A percentile compares a stretch with the other conserved stretches of the same genome.
phyloP scores from a whole-genome alignment of 257 asterid species.

The Lithospermum erythrorhizon region DNA sequence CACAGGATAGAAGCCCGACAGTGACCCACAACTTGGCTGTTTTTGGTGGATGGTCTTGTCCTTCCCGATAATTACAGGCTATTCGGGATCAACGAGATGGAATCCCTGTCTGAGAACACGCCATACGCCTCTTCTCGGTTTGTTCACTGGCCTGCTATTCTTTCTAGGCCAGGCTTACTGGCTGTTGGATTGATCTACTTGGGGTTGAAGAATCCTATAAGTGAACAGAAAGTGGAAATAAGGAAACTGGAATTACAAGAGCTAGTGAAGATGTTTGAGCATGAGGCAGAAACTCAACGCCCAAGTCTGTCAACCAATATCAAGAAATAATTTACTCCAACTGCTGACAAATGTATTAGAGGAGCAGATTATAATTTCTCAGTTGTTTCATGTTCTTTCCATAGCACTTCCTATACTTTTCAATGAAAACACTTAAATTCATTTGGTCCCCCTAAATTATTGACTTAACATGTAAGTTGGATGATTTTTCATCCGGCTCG shows the following conservation, averaged over 20 bases:
- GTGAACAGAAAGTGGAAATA: slow-evolving; percentile 65
- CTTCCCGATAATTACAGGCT: slow-evolving; percentile 76
- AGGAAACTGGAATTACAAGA: slow-evolving; percentile 73
- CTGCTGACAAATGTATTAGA: slow-evolving; percentile 55
- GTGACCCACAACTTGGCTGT: slow-evolving; percentile 85
- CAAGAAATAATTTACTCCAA: slow-evolving; percentile 70
- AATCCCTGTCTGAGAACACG: slow-evolving; percentile 60
- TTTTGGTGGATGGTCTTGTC: slow-evolving; percentile 94
- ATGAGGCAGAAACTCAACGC: slow-evolving; percentile 91
- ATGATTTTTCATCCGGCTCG: too few relatives aligned
- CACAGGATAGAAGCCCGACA: slow-evolving; percentile 83
- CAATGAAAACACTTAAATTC: too few relatives aligned
- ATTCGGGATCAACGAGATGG: slow-evolving; percentile 94
- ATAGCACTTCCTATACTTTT: too few relatives aligned
- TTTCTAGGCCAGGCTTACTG: slow-evolving; percentile 49
- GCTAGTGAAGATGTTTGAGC: slow-evolving; percentile 78
- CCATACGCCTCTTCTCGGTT: slow-evolving; percentile 86
- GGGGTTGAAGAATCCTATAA: slow-evolving; percentile 62
- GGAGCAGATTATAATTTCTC: slow-evolving; percentile 51
- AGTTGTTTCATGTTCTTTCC: too few relatives aligned
- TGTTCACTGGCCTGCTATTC: slow-evolving; percentile 61
- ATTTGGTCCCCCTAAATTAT: too few relatives aligned
- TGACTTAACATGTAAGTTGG: too few relatives aligned
- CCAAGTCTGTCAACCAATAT: slow-evolving; percentile 58
- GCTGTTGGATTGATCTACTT: slow-evolving; percentile 65